phyloP scores from a whole-genome alignment of 345 rosid species.

The Eucalyptus sp. region DNA sequence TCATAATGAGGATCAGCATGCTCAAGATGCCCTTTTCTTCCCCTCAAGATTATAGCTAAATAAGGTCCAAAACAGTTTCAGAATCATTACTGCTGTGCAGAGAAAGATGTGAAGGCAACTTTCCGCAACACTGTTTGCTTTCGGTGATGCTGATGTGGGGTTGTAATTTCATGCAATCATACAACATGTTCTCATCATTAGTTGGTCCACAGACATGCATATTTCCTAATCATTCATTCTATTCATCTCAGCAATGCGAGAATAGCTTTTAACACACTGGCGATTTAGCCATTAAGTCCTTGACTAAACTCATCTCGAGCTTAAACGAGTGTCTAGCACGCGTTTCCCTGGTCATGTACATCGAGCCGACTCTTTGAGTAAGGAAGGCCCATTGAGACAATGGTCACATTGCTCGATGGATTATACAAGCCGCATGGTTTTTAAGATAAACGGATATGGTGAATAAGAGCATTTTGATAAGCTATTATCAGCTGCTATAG shows the following conservation, averaged over 20 bases:
- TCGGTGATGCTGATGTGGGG: not conserved
- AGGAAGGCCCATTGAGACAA: not conserved
- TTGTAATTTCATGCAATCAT: not conserved
- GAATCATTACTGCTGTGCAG: not conserved
- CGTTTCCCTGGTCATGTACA: fast-evolving
- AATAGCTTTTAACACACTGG: not conserved
- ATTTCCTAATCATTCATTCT: not conserved
- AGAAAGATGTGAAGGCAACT: not conserved
- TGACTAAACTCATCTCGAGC: not conserved
- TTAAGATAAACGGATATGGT: not conserved
- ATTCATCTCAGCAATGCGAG: not conserved
- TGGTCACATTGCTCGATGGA: not conserved
- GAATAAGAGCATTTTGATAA: not conserved
- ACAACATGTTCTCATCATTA: not conserved
- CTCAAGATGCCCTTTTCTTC: not conserved
- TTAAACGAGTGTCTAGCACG: not conserved
- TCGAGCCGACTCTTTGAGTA: not conserved
- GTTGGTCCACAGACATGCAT: not conserved
- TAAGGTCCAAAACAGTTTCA: not conserved
- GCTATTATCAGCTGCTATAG: not conserved
- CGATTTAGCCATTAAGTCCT: not conserved
- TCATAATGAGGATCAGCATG: not conserved
- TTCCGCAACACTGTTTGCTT: not conserved
- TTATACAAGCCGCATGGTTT: not conserved
- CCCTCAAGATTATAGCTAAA: not conserved